Conservation (phyloP, 1,284 basidiomycete genomes). For the Sanghuangporus baumii region DNA sequence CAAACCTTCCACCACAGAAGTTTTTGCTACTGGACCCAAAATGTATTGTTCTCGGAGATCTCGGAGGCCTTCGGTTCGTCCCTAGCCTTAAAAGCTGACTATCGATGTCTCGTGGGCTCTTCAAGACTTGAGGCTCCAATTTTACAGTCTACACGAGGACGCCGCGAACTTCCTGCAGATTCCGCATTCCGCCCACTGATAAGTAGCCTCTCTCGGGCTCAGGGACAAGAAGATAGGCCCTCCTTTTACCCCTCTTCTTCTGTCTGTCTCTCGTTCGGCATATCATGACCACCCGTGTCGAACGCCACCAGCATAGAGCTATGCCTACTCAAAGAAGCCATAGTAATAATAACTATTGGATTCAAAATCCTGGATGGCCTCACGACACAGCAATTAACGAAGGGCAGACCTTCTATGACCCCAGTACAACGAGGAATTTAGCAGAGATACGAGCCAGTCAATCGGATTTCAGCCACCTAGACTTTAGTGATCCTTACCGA, state of each 20-base stretch:
- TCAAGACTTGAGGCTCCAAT: neutral
- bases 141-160: conserved; percentile 5
- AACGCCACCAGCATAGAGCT: neutral
- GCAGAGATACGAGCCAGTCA: neutral
- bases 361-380: neutral
- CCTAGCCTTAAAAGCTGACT: neutral
- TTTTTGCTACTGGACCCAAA: neutral
- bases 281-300: neutral
- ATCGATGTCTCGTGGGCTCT: conserved; percentile 4
- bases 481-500: neutral
- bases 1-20: neutral
- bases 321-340: neutral
- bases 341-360: neutral
- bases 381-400: neutral
- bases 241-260: neutral
- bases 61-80: neutral
- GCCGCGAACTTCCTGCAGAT: neutral
- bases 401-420: neutral
- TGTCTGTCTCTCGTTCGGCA: neutral
- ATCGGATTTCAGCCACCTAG: neutral
- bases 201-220: neutral
- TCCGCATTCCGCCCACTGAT: neutral
- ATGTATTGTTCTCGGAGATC: neutral
- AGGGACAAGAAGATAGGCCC: neutral
- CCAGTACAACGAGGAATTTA: neutral